Evolutionary conservation across 176 grass and related monocot genomes (phyloP).

Genomic region (Oryza rufipogon): DNA sequence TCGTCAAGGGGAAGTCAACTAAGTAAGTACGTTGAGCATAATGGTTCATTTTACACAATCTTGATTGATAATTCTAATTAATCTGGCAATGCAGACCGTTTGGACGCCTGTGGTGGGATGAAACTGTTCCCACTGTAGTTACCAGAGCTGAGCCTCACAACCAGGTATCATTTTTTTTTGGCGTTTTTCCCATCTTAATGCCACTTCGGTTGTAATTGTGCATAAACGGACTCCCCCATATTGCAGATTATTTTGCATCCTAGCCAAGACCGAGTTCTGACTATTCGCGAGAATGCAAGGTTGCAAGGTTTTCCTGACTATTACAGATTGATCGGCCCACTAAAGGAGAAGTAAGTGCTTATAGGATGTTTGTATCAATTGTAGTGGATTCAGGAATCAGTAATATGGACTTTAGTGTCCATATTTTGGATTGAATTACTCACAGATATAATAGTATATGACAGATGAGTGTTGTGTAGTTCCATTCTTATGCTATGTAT

Average conservation of each 20-base stretch:
- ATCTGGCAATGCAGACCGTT: constrained; percentile 50
- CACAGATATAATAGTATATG: no score
- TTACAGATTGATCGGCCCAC: constrained; percentile 47
- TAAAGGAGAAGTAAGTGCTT: constrained; percentile 58
- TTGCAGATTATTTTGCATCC: constrained; percentile 63
- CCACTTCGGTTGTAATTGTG: neutral
- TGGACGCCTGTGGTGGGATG: constrained; percentile 73
- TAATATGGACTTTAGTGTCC: no score
- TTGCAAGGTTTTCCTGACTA: constrained; percentile 67
- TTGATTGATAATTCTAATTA: neutral
- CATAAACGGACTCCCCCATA: neutral
- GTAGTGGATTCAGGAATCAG: neutral
- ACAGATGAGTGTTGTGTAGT: neutral
- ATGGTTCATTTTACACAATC: neutral
- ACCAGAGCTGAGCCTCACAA: constrained; percentile 73
- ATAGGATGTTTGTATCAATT: neutral
- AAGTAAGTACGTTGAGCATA: constrained; percentile 47
- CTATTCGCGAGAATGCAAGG: constrained; percentile 64
- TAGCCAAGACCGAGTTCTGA: constrained; percentile 54
- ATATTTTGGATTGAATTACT: no score
- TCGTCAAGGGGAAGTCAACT: constrained; percentile 51
- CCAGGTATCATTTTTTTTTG: constrained; percentile 31
- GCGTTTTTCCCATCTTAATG: neutral
- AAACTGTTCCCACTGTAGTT: constrained; percentile 71
- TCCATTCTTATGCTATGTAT: neutral